Conservation (phyloP, 2,329 filamentous ascomycete species). For the Trichoderma sp. region DNA sequence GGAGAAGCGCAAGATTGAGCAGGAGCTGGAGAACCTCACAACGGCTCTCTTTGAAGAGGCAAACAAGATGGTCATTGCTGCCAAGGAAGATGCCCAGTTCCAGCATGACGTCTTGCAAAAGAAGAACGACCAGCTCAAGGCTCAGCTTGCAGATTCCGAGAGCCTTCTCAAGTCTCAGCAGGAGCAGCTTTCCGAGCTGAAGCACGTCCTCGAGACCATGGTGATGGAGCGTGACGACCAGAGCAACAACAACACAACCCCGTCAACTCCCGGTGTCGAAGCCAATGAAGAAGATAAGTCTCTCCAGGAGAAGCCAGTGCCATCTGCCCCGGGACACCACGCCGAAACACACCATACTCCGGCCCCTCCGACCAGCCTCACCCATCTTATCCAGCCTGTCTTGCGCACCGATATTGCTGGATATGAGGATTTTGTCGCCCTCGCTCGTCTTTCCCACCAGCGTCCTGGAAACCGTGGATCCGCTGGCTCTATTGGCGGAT, state of each 20-base stretch:
- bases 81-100: conserved; percentile 83
- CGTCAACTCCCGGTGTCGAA: conserved; percentile 81
- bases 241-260: conserved; percentile 65
- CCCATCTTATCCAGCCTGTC: conserved; percentile 79
- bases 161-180: conserved; percentile 84
- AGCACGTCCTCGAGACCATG: conserved; percentile 89
- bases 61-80: conserved; percentile 91
- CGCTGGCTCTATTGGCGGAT: conserved; percentile 65
- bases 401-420: conserved; percentile 78
- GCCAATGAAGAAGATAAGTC: conserved; percentile 47
- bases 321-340: conserved; percentile 27
- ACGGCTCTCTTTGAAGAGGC: conserved; percentile 96
- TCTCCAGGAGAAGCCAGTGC: conserved; percentile 33
- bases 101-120: conserved; percentile 80
- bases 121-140: conserved; percentile 83
- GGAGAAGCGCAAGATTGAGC: conserved; percentile 87
- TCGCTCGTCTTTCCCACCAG: conserved; percentile 69
- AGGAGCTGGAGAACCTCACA: conserved; percentile 87
- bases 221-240: conserved; percentile 71
- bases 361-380: conserved; percentile 69
- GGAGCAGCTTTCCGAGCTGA: conserved; percentile 89
- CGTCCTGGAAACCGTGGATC: conserved; percentile 65
- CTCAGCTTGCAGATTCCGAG: conserved; percentile 86
- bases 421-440: conserved; percentile 81
- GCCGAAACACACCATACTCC: conserved; percentile 50